phyloP scores from a whole-genome alignment of 2,329 filamentous ascomycete species.

The Dothistroma septosporum region DNA sequence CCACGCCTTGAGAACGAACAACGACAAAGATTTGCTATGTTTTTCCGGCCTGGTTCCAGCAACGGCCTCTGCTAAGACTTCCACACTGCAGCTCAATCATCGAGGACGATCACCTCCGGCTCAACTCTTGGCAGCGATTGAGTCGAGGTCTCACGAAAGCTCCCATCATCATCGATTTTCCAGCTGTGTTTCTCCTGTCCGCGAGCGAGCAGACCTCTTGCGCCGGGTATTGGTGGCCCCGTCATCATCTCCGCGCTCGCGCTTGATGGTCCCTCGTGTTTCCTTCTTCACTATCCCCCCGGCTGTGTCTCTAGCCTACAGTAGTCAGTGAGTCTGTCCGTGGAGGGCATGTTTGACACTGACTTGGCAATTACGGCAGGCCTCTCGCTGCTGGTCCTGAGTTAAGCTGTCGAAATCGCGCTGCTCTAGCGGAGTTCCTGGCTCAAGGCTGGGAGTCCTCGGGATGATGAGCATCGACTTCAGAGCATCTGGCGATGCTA shows the following conservation, averaged over 20 bases:
- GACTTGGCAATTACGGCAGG: neutral
- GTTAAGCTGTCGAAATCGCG: slow-evolving; percentile 11
- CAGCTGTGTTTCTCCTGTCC: slow-evolving; percentile 15
- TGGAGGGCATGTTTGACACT: neutral
- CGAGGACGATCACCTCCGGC: slow-evolving; percentile 17
- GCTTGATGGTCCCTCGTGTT: slow-evolving; percentile 14
- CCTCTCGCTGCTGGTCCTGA: neutral
- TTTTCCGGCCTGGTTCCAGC: too few relatives aligned
- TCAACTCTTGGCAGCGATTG: neutral
- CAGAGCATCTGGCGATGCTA: slow-evolving; percentile 13
- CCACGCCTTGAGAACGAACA: too few relatives aligned
- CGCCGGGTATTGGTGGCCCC: neutral
- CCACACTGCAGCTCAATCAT: neutral
- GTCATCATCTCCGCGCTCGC: slow-evolving; percentile 11
- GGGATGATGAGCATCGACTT: slow-evolving; percentile 24
- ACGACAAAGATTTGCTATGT: too few relatives aligned
- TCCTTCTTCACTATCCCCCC: too few relatives aligned
- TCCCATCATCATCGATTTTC: slow-evolving; percentile 17
- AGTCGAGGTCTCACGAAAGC: slow-evolving; percentile 12
- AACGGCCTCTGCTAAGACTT: too few relatives aligned
- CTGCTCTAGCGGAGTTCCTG: slow-evolving; percentile 7
- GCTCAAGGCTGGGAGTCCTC: slow-evolving; percentile 18
- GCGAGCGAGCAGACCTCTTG: slow-evolving; percentile 7
- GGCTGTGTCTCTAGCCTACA: too few relatives aligned
- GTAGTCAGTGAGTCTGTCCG: neutral